Evolutionary conservation across 2,329 filamentous ascomycete species (phyloP), one percentile per base, ranked within the genome.

Genomic region (Juglanconis sp.): DNA sequence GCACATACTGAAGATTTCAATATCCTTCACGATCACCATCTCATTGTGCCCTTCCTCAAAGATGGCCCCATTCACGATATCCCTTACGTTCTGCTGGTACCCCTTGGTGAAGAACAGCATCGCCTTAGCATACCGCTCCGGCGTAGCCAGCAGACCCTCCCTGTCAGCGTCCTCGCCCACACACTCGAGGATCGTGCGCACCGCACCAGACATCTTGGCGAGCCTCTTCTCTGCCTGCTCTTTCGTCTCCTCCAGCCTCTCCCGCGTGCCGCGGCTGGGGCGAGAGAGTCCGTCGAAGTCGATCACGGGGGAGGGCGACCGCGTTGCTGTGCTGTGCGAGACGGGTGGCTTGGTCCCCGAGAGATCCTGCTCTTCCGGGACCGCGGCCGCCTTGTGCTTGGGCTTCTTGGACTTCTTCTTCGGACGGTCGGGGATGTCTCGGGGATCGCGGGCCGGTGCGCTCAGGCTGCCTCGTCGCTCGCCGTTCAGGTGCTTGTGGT

Each of bases 1-100:
- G 79, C 95, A 99, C 48, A 98, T 80, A 65, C 90, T 94, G 75
- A 92, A 96, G 11, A 98, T 86, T 72, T 97, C 93, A 69, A 99
- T 98, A 70, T 98, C 93, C 77, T 96, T 96, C 61, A 99, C 92
- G 69, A 98, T 96, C 35, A 99, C 93, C 78, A 99, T 85, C 76
- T 99, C 95, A 70, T 96, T 95, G 71, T 98, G 94, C 64, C 94
- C 92, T 74, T 98, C 95, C 69, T 96, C 89, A 76, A 99, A 99
- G 57, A 98, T 90, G 17, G 95, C 95, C 59, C 88, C 85, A 73
- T 98, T 98, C 64, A 98, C 91, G 66, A 98, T 90, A 71, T 96
- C 91, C 63, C 87, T 83, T 57, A 97, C 85, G 70, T 97, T 97
- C 78, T 96, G 88, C 77, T 98, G 92, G 73, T 99, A 99, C 48